phyloP scores from a whole-genome alignment of 208 protist genomes.

The Sergeia podlipaevii region DNA sequence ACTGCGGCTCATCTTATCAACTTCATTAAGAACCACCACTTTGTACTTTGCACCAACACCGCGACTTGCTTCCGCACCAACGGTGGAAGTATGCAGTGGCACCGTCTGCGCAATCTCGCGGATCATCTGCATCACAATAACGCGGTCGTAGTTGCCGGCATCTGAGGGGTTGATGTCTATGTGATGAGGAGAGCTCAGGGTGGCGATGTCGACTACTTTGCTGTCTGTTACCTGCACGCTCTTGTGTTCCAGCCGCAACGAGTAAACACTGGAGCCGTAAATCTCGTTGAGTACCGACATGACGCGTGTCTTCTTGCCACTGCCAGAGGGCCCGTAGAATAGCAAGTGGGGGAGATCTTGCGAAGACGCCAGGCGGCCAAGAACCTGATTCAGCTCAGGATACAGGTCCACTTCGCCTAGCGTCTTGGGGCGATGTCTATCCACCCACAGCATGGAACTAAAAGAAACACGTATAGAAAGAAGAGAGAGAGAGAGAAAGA shows the following conservation, averaged over 20 bases:
- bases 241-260: slow-evolving; percentile 89
- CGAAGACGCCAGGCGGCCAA: slow-evolving; percentile 83
- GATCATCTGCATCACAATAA: slow-evolving; percentile 98
- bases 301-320: slow-evolving; percentile 96
- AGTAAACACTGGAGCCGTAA: slow-evolving; percentile 91
- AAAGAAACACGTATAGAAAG: not conserved
- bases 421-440: slow-evolving; percentile 98
- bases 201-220: slow-evolving; percentile 97
- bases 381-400: slow-evolving; percentile 78
- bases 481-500: slow-evolving; percentile 2
- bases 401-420: slow-evolving; percentile 96
- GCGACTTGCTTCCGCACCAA: not conserved
- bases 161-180: slow-evolving; percentile 99
- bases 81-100: slow-evolving; percentile 56
- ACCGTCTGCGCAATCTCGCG: slow-evolving; percentile 98
- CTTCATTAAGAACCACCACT: slow-evolving; percentile 98
- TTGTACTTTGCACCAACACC: slow-evolving; percentile 66
- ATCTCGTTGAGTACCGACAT: slow-evolving; percentile 94
- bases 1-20: slow-evolving; percentile 94
- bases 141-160: slow-evolving; percentile 95
- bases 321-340: slow-evolving; percentile 96
- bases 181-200: slow-evolving; percentile 96
- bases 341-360: slow-evolving; percentile 97
- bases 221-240: slow-evolving; percentile 84
- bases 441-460: slow-evolving; percentile 96